Conservation (phyloP, 164 flowering plant species). For the Vitis cinerea region DNA sequence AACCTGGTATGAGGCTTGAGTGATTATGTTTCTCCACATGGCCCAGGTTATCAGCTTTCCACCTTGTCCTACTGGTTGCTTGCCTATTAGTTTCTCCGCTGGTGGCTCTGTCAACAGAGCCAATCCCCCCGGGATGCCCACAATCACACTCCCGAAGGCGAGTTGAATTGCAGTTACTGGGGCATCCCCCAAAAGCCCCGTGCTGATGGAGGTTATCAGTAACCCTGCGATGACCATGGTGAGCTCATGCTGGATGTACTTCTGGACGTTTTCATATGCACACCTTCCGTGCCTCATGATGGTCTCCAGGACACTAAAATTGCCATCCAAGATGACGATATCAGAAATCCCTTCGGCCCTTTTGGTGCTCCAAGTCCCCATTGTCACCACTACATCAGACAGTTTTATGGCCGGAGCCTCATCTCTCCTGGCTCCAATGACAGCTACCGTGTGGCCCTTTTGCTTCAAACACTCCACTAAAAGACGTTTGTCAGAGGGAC, state of each 20-base stretch:
- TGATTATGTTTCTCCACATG: slow-evolving; percentile 16
- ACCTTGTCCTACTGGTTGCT: background rate
- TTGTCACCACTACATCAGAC: slow-evolving; percentile 10
- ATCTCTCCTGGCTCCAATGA: slow-evolving; percentile 11
- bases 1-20: slow-evolving; percentile 12
- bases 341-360: background rate
- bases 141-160: background rate
- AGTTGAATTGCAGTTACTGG: background rate
- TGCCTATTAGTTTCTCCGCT: background rate
- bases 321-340: background rate
- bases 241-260: slow-evolving; percentile 1
- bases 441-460: slow-evolving; percentile 21
- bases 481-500: slow-evolving; percentile 11
- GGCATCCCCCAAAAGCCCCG: background rate
- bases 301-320: background rate
- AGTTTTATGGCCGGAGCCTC: slow-evolving; percentile 22
- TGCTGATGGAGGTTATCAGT: background rate
- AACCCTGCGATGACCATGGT: background rate
- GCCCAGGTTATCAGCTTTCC: slow-evolving; percentile 5
- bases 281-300: background rate
- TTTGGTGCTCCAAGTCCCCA: background rate
- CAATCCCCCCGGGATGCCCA: background rate
- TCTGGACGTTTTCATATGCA: background rate
- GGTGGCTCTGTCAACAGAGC: background rate
- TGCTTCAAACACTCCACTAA: slow-evolving; percentile 15